A percentile compares a stretch with the other conserved stretches of the same genome.
Evolutionary conservation across 805 yeast genomes (phyloP).

Genomic region (Scheffersomyces coipomensis): DNA sequence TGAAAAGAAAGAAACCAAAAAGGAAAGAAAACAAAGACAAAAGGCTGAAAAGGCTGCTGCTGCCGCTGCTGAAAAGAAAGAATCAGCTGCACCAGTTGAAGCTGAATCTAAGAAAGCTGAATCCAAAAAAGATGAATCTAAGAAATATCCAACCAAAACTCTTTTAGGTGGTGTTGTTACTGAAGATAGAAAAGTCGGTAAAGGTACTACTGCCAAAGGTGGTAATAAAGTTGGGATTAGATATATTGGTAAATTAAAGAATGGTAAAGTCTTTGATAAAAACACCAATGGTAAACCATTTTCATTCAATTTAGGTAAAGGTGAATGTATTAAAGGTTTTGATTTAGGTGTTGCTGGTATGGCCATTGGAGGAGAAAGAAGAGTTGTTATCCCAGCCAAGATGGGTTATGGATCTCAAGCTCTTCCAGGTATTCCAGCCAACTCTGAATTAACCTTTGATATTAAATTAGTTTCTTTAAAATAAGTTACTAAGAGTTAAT

Average conservation of each 20-base stretch:
- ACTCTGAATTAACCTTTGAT: conserved; percentile 94
- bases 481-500: too few relatives aligned
- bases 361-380: conserved; percentile 99
- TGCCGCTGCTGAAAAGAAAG: conserved; percentile 25
- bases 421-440: conserved; percentile 96
- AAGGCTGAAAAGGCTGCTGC: conserved; percentile 27
- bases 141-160: conserved; percentile 67
- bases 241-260: conserved; percentile 95
- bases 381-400: conserved; percentile 92
- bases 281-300: conserved; percentile 98
- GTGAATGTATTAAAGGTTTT: conserved; percentile 98
- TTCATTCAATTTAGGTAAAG: conserved; percentile 85
- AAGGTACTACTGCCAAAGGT: conserved; percentile 82
- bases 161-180: conserved; percentile 89
- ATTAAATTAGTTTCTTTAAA: conserved; percentile 89
- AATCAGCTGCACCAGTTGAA: conserved; percentile 22
- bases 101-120: conserved; percentile 19
- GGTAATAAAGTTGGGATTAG: conserved; percentile 94
- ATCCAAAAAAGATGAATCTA: conserved; percentile 11
- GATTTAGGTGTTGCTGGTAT: conserved; percentile 98
- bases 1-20: conserved; percentile 23
- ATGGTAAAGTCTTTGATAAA: conserved; percentile 95
- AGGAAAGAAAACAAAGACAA: conserved; percentile 19
- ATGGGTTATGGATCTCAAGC: conserved; percentile 95
- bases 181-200: conserved; percentile 90